Evolutionary conservation across 495 filamentous ascomycete genomes (phyloP), one percentile per base, ranked within the genome.

Genomic region (Tuber umbilicatum): DNA sequence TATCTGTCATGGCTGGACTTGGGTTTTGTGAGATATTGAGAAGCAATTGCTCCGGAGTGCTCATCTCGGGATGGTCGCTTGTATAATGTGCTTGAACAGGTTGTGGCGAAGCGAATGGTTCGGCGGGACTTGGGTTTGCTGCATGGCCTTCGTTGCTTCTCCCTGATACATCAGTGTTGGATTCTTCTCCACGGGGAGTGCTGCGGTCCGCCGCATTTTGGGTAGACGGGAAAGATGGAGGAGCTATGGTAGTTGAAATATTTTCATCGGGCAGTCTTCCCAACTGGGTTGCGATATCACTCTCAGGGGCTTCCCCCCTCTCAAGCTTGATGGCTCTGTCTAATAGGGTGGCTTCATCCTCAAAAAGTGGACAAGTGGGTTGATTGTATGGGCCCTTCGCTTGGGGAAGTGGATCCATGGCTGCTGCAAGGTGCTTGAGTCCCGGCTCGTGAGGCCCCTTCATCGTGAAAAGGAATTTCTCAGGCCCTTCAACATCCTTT

Each of bases 11-110:
- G 14, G 55, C 12, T 31, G 55, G 55, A 5, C 27, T 64, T 35
- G 55, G 55, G 14, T 64, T 64, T 64, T 64, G 55, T 64, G 55
- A 64, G 27, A 64, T 31, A 64, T 64, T 64, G 55, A 64, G 55
- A 31, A 64, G 55, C 55, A 64, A 64, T 64, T 64, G 55, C 27
- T 64, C 55, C 12, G 55, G 55, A 17, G 55, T 64, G 14, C 35
- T 64, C 55, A 64, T 35, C 55, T 64, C 55, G 35, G 55, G 55
- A 31, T 64, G 55, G 55, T 64, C 27, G 27, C 14, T 35, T 14
- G 55, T 27, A 19, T 17, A 35, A 64, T 64, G 55, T 64, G 55
- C 55, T 19, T 17, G 12, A 64, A 64, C 27, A 17, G 12, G 27
- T 19, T 64, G 27, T 64, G 55, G 27, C 12, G 55, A 35, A 64